phyloP scores from a whole-genome alignment of 768 basidiomycete genomes.

The Tulasnella sp. region DNA sequence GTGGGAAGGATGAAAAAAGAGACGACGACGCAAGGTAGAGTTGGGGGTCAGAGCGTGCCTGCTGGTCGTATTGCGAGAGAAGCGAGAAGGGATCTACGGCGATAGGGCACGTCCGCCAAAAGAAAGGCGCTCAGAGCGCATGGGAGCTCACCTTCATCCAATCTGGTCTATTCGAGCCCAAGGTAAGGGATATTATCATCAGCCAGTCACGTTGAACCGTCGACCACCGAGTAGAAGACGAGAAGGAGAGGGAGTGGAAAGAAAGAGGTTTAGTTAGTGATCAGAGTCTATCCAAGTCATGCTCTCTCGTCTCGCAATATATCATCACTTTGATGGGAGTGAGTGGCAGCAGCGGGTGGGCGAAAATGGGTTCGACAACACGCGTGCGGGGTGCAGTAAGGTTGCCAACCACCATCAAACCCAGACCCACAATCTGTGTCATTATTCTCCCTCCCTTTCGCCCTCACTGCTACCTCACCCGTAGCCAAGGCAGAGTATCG shows the following conservation, averaged over 20 bases:
- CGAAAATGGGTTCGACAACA: neutral
- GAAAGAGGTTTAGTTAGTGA: neutral
- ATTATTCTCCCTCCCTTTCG: neutral
- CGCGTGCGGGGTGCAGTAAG: slow-evolving; percentile 2
- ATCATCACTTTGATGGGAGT: neutral
- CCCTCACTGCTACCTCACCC: slow-evolving; percentile 4
- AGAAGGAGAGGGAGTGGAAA: neutral
- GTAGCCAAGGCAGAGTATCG: slow-evolving; percentile 9
- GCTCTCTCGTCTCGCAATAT: neutral
- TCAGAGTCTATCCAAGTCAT: neutral
- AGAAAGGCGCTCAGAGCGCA: neutral
- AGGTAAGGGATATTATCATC: slow-evolving; percentile 10
- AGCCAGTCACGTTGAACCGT: neutral
- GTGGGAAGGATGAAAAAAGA: neutral
- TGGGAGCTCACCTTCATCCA: neutral
- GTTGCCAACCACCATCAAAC: neutral
- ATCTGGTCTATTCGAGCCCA: slow-evolving; percentile 9
- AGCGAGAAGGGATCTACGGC: neutral
- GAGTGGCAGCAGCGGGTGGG: neutral
- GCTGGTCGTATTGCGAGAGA: neutral
- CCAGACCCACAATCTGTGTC: neutral
- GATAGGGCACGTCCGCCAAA: neutral
- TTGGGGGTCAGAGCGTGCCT: neutral
- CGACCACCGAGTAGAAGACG: neutral
- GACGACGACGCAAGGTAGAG: neutral